Base-by-base conservation (phyloP, 371 early-diverging fungal species). In the Apophysomyces variabilis region DNA sequence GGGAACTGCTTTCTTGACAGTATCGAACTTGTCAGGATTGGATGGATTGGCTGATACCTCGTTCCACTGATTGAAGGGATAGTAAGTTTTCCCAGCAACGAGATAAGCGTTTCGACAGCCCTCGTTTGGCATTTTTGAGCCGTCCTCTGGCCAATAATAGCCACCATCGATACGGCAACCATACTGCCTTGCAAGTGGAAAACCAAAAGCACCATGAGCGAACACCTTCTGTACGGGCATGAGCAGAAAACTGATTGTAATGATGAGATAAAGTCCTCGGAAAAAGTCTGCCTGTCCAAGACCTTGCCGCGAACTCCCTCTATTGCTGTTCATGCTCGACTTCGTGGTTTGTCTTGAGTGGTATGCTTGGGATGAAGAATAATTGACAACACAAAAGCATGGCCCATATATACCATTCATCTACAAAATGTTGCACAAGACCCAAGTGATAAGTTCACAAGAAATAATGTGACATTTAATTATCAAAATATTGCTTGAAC, bases 31-130 rank as follows among this genome's bases (percentile, higher is more conserved):
- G 38, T 13, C 13, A 14, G 58, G 58, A 57, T 57, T 57, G 36
- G 16, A 9, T 11, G 58, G 58, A 18, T 57, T 57, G 13, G 58
- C 58, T 32, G 36, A 21, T n/a, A 57, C 35, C 14, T 57, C 58
- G 18, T 57, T 21, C 58, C 58, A 57, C 38, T 57, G 58, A 32
- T 32, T 21, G 32, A 57, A 57, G 21, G 58, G 58, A 26, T 57
- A 57, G 36, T 38, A 57, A 21, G 6, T 38, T n/a, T 57, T 57
- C 16, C 32, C 32, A 26, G 36, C 58, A 18, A 0, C 13, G 14
- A 36, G 35, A 14, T 57, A 57, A 57, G 58, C 32, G 32, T 26
- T 26, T 26, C 32, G 32, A 26, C 32, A 26, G 3, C 32, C 32
- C 32, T 26, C 32, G 32, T 26, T 26, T 26, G 32, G 32, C 32